phyloP scores from a whole-genome alignment of 208 protist genomes.

The Leishmania braziliensis region DNA sequence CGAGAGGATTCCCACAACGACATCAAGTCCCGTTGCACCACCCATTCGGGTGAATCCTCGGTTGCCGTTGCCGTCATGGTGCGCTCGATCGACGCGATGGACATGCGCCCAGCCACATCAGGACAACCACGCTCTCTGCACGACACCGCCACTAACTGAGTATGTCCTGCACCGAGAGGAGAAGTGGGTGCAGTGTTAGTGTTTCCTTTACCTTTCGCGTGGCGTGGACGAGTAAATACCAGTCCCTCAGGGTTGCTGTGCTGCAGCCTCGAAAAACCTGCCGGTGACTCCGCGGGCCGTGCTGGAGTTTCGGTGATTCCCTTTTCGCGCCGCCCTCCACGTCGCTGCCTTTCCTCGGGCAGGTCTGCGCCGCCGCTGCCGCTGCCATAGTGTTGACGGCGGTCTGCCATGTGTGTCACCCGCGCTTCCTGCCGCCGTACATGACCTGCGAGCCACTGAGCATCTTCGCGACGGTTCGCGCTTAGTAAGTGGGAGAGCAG shows the following conservation, averaged over 20 bases:
- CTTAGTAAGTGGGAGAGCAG: conserved; percentile 13
- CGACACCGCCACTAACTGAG: too few relatives aligned
- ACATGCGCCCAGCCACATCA: not conserved
- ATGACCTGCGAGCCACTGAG: conserved; percentile 5
- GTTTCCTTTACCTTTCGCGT: not conserved
- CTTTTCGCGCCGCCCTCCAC: not conserved
- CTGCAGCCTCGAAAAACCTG: not conserved
- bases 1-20: conserved; percentile 28
- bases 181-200: not conserved
- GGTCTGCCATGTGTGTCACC: not conserved
- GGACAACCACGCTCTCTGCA: not conserved
- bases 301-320: not conserved
- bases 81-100: conserved; percentile 2
- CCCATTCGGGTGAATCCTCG: conserved; percentile 20
- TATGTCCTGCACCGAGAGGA: not conserved
- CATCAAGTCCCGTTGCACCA: conserved; percentile 35
- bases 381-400: too few relatives aligned
- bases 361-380: not conserved
- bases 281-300: not conserved
- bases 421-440: conserved; percentile 19
- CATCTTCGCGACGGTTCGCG: not conserved
- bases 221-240: conserved; percentile 10
- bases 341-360: not conserved
- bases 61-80: not conserved
- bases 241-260: conserved; percentile 15